phyloP scores from a whole-genome alignment of 176 grass and related monocot species.

The Guadua angustifolia region DNA sequence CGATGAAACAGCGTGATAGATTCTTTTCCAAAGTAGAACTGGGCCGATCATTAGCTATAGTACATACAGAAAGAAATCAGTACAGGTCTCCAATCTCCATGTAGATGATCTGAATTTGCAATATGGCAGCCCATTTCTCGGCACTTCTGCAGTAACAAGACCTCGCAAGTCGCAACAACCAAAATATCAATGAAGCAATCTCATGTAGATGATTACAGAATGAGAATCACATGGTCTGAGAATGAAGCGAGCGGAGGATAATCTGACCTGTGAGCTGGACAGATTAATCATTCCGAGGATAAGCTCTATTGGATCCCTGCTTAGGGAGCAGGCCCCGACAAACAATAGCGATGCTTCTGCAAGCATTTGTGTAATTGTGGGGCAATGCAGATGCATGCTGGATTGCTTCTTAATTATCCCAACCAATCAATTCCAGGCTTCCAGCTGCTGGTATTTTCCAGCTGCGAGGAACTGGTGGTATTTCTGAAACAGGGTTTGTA shows the following conservation, averaged over 20 bases:
- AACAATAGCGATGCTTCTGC: not conserved
- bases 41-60: not conserved
- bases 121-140: not conserved
- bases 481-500: slow-evolving; percentile 1
- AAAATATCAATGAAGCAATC: not conserved
- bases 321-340: slow-evolving; percentile 41
- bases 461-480: no score
- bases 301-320: slow-evolving; percentile 17
- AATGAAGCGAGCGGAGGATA: not conserved
- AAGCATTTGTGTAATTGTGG: not conserved
- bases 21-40: slow-evolving; percentile 30
- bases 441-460: slow-evolving; percentile 22
- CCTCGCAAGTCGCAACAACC: not conserved
- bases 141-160: not conserved
- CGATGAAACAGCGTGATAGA: slow-evolving; percentile 16
- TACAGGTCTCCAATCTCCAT: slow-evolving; percentile 4
- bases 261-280: slow-evolving; percentile 29
- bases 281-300: slow-evolving; percentile 32
- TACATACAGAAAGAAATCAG: not conserved
- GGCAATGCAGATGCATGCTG: not conserved
- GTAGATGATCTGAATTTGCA: not conserved
- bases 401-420: not conserved
- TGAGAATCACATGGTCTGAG: slow-evolving; percentile 34
- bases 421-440: slow-evolving; percentile 13
- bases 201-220: slow-evolving; percentile 39